A percentile compares a stretch with the other conserved stretches of the same genome.
Evolutionary conservation across 2,329 filamentous ascomycete genomes (phyloP).

Genomic region (Fusarium anthophilum): DNA sequence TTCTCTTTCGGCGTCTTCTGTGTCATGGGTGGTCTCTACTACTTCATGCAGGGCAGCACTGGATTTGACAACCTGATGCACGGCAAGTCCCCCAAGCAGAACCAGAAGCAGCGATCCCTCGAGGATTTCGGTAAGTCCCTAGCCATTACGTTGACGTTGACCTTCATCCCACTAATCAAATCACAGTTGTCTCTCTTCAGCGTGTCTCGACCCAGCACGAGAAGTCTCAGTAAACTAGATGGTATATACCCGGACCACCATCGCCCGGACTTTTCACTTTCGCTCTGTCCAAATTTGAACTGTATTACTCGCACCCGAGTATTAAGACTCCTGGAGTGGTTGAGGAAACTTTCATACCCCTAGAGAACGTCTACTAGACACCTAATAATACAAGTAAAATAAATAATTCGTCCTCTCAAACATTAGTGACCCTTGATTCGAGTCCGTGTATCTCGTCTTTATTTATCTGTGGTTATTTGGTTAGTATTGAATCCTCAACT

Average conservation of each 20-base stretch:
- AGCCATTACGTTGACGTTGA: neutral
- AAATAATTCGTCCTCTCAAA: conserved; percentile 26
- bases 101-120: conserved; percentile 82
- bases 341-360: conserved; percentile 51
- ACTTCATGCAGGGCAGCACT: conserved; percentile 81
- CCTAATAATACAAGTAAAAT: conserved; percentile 58
- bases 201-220: conserved; percentile 92
- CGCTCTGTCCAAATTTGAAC: conserved; percentile 53
- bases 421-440: neutral
- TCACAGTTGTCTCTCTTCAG: conserved; percentile 83
- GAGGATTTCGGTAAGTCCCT: conserved; percentile 85
- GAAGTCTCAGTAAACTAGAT: conserved; percentile 74
- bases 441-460: too few species aligned
- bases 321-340: conserved; percentile 48
- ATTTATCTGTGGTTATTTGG: neutral
- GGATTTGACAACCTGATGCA: conserved; percentile 95
- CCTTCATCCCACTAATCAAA: conserved; percentile 58
- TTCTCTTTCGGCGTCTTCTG: conserved; percentile 92
- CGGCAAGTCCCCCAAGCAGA: conserved; percentile 84
- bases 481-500: too few species aligned
- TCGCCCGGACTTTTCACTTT: conserved; percentile 52
- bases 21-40: conserved; percentile 77
- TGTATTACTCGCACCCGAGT: conserved; percentile 51
- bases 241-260: conserved; percentile 52
- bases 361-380: conserved; percentile 52